These are phyloP conservation scores for Solanum hybrid DNA, from an alignment of 305 asterid species.

Conservation along the genomic window DNA sequence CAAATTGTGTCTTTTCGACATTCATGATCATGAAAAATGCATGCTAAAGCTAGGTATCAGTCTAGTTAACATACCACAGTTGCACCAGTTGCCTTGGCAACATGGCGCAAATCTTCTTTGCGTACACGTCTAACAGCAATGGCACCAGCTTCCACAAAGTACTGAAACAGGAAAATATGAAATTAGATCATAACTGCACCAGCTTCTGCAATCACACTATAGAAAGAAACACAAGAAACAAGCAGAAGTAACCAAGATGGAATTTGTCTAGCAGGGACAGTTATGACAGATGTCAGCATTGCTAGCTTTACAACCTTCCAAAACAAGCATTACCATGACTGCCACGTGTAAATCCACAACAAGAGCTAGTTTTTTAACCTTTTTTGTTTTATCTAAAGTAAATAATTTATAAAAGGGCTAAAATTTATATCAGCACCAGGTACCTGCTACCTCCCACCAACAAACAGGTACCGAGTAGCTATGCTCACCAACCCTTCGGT, in stretches of 20 bases:
- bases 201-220: not conserved
- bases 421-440: not conserved
- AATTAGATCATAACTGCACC: not conserved
- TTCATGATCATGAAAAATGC: not conserved
- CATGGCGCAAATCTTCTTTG: constrained; percentile 93
- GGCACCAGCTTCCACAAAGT: constrained; percentile 96
- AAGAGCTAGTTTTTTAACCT: not conserved
- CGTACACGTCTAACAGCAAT: constrained; percentile 97
- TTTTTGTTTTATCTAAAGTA: not conserved
- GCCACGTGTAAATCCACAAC: not conserved
- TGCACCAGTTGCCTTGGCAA: constrained; percentile 98
- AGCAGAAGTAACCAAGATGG: not conserved
- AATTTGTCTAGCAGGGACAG: not conserved
- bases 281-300: not conserved
- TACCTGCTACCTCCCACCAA: not conserved
- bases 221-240: not conserved
- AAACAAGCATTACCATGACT: not conserved
- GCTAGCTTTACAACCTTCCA: not conserved
- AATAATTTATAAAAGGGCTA: not conserved
- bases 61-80: constrained; percentile 48
- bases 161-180: constrained; percentile 39
- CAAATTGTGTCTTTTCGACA: not conserved
- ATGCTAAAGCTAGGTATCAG: not conserved
- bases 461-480: not conserved
- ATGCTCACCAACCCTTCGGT: not conserved